Base-by-base conservation (phyloP, 2,329 filamentous ascomycete species). In the Diaporthe citri region DNA sequence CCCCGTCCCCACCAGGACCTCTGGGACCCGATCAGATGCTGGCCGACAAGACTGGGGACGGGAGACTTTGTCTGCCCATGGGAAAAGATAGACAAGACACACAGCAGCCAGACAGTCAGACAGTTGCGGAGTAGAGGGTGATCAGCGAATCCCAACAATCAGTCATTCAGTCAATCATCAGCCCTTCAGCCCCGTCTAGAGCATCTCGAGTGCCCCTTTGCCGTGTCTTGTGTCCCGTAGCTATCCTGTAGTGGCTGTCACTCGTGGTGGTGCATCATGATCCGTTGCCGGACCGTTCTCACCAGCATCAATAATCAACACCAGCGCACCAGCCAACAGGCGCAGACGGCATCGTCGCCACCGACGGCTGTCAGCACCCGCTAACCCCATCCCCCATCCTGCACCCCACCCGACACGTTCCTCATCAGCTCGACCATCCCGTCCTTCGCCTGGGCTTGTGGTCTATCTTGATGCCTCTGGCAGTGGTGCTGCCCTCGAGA, bases 21-120 rank as follows among this genome's bases (percentile, higher is more conserved):
- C 60, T 64, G 41, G 60, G 39, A 67, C 46, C n/a, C 62, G 43
- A 51, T 67, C 62, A 67, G 41, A 66, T 66, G 59, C 59, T 62
- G 25, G 36, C 59, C 7, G 36, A 62, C 59, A 43, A 7, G 28
- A 25, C 57, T 46, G 25, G 60, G 41, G 25, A 34, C 17, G 60
- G 41, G 25, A 34, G 59, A 39, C 34, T 17, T 39, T 20, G 20
- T 41, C 57, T 43, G 39, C n/a, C 2, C 7, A 7, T 20, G 41
- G 25, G 10, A 10, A 31, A 13, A 13, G 28, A 46, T 15, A 46
- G 39, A 46, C 41, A 31, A 43, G 34, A 69, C 13, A 12, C 15
- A 22, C 51, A 55, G 34, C 48, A 69, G 43, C 20, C 46, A 43
- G 48, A 28, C n/a, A 39, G 52, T 17, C 51, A 70, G 66, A 13